These are phyloP conservation scores for Skeletonema marinoi DNA, from an alignment of 108 stramenopile species.

Conservation along the genomic window DNA sequence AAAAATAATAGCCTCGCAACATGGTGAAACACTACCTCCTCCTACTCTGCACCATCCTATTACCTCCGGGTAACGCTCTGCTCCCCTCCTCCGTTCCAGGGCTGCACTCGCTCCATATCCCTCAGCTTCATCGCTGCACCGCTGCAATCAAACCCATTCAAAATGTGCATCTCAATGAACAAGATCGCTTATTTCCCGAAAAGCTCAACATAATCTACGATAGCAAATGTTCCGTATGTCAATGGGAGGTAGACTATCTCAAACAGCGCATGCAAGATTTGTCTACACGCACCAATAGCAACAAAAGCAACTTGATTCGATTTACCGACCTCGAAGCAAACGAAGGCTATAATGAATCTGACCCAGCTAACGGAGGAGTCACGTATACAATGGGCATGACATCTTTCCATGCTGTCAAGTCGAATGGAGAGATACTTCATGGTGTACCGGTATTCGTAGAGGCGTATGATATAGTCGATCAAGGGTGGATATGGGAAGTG, in stretches of 20 bases:
- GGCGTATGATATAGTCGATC: constrained; percentile 3
- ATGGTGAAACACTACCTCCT: too few species aligned
- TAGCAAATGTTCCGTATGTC: constrained; percentile 5
- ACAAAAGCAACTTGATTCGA: not conserved
- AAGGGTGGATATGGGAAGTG: constrained; percentile 1
- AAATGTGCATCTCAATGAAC: not conserved
- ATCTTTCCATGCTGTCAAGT: not conserved
- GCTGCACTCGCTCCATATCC: too few species aligned
- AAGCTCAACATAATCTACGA: constrained; percentile 1
- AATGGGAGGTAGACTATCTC: constrained; percentile 9
- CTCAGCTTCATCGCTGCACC: too few species aligned
- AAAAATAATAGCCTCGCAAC: too few species aligned
- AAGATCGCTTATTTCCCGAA: not conserved
- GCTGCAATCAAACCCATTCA: too few species aligned
- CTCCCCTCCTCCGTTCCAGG: too few species aligned
- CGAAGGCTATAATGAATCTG: not conserved
- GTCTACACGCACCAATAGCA: not conserved
- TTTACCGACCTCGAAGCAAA: constrained; percentile 4
- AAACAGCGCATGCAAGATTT: not conserved
- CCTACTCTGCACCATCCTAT: too few species aligned
- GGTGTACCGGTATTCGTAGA: not conserved
- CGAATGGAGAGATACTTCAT: not conserved
- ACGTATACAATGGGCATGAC: not conserved
- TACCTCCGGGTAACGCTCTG: too few species aligned
- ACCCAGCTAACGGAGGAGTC: constrained; percentile 5